Base-by-base conservation (phyloP, 257 asterid genomes). In the Ajuga chamaepitys region DNA sequence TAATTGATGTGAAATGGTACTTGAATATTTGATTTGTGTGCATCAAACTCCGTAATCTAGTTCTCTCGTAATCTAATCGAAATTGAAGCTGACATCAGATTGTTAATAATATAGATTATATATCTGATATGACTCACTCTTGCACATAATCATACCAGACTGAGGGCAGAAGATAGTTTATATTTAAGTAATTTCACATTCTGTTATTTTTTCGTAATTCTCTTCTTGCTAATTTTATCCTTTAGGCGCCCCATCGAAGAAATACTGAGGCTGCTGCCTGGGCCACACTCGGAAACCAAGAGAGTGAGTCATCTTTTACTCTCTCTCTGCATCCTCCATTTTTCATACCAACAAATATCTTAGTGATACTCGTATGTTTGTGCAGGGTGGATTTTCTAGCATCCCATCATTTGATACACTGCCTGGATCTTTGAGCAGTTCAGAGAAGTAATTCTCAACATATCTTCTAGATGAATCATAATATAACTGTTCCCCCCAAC, bases 171-270 rank as follows among this genome's bases (percentile, higher is more conserved):
- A 18, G 34, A 26, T 53, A 14, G 13, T 18, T 56, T 13, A 55
- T 55, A 55, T 55, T 55, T 20, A 13, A 37, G 34, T 50, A 4
- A 18, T 37, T 8, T 26, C 34, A 50, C 18, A 47, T 44, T 70
- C 41, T 22, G n/a, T 57, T 12, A 26, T 11, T 4, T 37, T 64
- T 38, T 38, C 13, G 10, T 17, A 13, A 50, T 40, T 50, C 40
- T 72, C 57, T 20, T 35, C 5, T 54, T 40, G 63, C 18, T 58
- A 57, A 56, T 46, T 48, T 30, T 58, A 35, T 73, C 64, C 51
- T 65, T 50, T 82, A 94, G 99, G 99, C 93, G 96, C 28, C 95
- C 95, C 13, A 74, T 90, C 54, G 99, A 94, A 79, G 97, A 94
- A 66, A 83, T 88, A 69, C 67, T 94, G 73, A 94, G 76, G 82